Evolutionary conservation across 2,329 filamentous ascomycete genomes (phyloP), one percentile per base, ranked within the genome.

Genomic region (Trematosphaeria pertusa): DNA sequence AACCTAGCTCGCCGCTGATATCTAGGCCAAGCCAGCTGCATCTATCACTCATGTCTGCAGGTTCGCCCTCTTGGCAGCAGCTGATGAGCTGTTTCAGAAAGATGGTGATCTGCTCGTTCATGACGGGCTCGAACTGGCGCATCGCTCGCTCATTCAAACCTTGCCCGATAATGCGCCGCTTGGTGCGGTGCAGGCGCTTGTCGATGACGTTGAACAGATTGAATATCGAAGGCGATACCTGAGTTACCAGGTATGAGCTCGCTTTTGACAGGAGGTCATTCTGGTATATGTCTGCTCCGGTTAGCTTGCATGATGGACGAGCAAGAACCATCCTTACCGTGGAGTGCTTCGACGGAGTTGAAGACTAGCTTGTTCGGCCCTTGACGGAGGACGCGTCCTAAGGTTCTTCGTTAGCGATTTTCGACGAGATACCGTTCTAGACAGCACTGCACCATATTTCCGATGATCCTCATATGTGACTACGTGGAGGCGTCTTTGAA

Each of bases 361-460:
- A 93, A 83, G 0, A 85, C 88, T 26, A 94, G 72, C 54, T 82
- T 84, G 70, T 89, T 89, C 39, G 89, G 89, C 0, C 87, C 87
- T 57, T 86, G 88, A 19, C 88, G 86, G 14, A 91, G 85, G 32
- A 83, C 65, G 31, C 31, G 46, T 12, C 43, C 43, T 48, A 32
- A 20, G 7, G 19, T 24, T 35, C n/a, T 40, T 30, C 17, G 3
- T 43, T 15, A 30, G 26, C 17, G 7, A 19, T 17, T 10, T 15
- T 32, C 8, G 10, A 12, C 6, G 20, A 37, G n/a, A 10, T 12
- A 11, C 3, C 8, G 19, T 17, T 12, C 9, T 20, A 10, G 19
- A 28, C 30, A 17, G 3, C 21, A 26, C 1, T 12, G 20, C 32
- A 43, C 87, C 87, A 62, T 93, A 89, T 67, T 79, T 80, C 32